phyloP scores from a whole-genome alignment of 768 basidiomycete species.

The Lentinula sp. region DNA sequence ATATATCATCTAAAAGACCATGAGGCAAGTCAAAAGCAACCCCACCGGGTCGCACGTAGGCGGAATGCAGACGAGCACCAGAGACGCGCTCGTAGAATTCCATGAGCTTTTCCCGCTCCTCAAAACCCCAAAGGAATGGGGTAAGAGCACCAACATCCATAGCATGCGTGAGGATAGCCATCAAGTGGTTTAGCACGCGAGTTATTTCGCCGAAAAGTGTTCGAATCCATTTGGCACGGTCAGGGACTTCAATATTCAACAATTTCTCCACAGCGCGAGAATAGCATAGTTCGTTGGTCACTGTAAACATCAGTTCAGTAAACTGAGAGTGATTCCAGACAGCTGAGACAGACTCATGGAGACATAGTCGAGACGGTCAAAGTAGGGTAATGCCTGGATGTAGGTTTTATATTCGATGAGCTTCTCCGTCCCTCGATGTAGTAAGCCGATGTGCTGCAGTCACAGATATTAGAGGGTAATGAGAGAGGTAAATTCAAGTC shows the following conservation, averaged over 20 bases:
- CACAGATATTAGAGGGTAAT: constrained; percentile 5
- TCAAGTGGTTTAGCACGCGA: constrained; percentile 91
- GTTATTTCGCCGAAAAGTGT: constrained; percentile 97
- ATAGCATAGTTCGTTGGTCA: constrained; percentile 99
- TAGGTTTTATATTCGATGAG: constrained; percentile 99
- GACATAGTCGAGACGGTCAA: constrained; percentile 98
- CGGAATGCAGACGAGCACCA: constrained; percentile 93
- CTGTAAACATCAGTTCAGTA: constrained; percentile 31
- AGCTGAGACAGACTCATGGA: constrained; percentile 83
- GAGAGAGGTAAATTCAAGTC: not conserved
- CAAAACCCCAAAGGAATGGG: constrained; percentile 99
- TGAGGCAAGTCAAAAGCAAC: constrained; percentile 98
- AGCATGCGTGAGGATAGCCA: constrained; percentile 93
- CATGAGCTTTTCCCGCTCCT: constrained; percentile 99
- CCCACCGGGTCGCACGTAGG: constrained; percentile 97
- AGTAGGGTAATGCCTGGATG: constrained; percentile 95
- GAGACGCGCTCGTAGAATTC: constrained; percentile 99
- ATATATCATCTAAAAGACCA: constrained; percentile 97
- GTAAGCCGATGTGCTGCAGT: constrained; percentile 80
- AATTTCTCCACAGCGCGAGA: constrained; percentile 97
- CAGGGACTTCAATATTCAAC: constrained; percentile 94
- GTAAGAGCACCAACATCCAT: constrained; percentile 99
- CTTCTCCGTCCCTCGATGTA: constrained; percentile 98
- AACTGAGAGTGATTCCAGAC: not conserved
- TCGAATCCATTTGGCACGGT: constrained; percentile 97